Evolutionary conservation across 257 asterid species (phyloP).

Genomic region (Nemophila menziesii): DNA sequence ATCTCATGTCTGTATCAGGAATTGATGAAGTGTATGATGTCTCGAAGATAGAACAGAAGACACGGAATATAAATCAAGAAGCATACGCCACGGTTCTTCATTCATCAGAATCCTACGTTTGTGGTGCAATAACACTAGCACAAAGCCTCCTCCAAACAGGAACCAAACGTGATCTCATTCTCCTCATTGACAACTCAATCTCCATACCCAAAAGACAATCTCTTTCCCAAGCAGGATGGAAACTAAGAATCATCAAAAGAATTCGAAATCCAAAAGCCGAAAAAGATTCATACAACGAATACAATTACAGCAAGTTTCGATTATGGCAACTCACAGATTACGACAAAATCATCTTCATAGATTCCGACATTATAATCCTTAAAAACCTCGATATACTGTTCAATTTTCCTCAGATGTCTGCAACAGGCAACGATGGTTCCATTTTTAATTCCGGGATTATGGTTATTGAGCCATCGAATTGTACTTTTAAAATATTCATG

Average conservation of each 20-base stretch:
- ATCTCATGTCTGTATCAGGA: conserved; percentile 16
- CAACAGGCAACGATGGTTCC: conserved; percentile 64
- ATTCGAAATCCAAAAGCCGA: conserved; percentile 77
- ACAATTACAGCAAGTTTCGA: conserved; percentile 79
- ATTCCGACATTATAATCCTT: conserved; percentile 56
- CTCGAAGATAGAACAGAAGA: conserved; percentile 22
- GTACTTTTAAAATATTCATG: conserved; percentile 65
- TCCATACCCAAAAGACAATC: conserved; percentile 38
- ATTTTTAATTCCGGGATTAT: conserved; percentile 74
- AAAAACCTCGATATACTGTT: conserved; percentile 60
- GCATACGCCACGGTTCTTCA: conserved; percentile 80
- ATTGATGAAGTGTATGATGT: conserved; percentile 36
- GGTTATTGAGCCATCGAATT: conserved; percentile 80
- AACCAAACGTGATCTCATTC: conserved; percentile 57
- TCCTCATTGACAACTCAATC: conserved; percentile 53
- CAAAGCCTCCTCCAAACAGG: conserved; percentile 51
- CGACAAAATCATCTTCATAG: conserved; percentile 67
- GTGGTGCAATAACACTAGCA: conserved; percentile 75
- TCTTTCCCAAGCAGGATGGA: conserved; percentile 66
- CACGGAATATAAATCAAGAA: conserved; percentile 24
- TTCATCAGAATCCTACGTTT: conserved; percentile 58
- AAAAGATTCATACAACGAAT: conserved; percentile 54
- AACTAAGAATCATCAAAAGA: conserved; percentile 45
- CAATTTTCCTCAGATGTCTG: conserved; percentile 71
- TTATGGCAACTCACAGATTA: conserved; percentile 77